A percentile compares a stretch with the other conserved stretches of the same genome.
These are phyloP conservation scores for Gossypium herbaceum DNA, from an alignment of 345 rosid genomes.

Conservation along the genomic window DNA sequence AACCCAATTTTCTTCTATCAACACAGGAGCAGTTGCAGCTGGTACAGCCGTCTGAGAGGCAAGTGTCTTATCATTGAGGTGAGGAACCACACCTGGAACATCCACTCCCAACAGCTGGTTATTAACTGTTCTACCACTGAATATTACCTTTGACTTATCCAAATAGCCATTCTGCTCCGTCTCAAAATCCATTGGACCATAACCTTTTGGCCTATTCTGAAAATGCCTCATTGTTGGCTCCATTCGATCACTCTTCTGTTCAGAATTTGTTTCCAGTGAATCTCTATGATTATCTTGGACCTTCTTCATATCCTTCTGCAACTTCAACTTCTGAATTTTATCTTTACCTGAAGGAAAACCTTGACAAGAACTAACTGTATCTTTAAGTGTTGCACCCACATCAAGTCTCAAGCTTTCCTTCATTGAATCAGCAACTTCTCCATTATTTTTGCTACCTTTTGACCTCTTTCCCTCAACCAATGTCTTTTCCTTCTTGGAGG, in stretches of 20 bases:
- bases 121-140: conserved; percentile 25
- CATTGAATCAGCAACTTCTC: conserved; percentile 12
- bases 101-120: conserved; percentile 23
- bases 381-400: conserved; percentile 26
- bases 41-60: conserved; percentile 30
- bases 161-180: conserved; percentile 23
- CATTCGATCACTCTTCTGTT: conserved; percentile 7
- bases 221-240: conserved; percentile 19
- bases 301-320: conserved; percentile 30
- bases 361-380: conserved; percentile 15
- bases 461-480: conserved; percentile 30
- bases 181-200: conserved; percentile 19
- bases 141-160: conserved; percentile 30
- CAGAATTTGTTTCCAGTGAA: conserved; percentile 21
- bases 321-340: conserved; percentile 28
- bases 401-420: conserved; percentile 31
- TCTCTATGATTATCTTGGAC: conserved; percentile 23
- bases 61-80: conserved; percentile 22
- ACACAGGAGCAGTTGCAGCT: conserved; percentile 24
- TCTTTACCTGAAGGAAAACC: conserved; percentile 29
- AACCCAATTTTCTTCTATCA: conserved; percentile 53
- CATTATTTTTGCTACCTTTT: conserved; percentile 27
- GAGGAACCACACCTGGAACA: conserved; percentile 23
- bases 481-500: conserved; percentile 30
- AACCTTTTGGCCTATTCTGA: conserved; percentile 25